Conservation (phyloP, 192 early-diverging fungal species). For the Coemansia sp. region DNA sequence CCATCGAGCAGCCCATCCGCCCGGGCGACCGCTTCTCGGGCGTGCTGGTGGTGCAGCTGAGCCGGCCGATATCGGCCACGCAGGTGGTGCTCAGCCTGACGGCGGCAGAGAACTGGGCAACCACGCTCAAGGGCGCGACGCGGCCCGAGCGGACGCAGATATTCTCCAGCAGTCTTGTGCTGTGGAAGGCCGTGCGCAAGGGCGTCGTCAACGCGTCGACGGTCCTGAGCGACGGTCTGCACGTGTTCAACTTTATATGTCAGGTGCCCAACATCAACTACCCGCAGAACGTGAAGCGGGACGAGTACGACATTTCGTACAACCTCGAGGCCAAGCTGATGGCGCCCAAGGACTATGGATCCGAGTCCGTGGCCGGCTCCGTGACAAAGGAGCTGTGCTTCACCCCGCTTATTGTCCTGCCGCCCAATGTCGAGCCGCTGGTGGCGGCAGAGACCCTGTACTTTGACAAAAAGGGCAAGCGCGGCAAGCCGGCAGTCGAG, state of each 20-base stretch:
- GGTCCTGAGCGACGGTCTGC: constrained; percentile 44
- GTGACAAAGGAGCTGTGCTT: constrained; percentile 29
- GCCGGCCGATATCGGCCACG: constrained; percentile 32
- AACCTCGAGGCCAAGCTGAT: constrained; percentile 14
- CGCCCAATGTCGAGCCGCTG: constrained; percentile 13
- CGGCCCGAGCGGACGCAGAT: constrained; percentile 10
- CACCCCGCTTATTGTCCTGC: constrained; percentile 24
- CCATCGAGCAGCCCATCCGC: constrained; percentile 37
- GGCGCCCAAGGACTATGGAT: constrained; percentile 20
- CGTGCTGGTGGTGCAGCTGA: constrained; percentile 29
- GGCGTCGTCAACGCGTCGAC: constrained; percentile 28
- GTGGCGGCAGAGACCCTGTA: constrained; percentile 27
- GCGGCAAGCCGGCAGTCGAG: constrained; percentile 38
- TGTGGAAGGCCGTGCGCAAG: constrained; percentile 39
- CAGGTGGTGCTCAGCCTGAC: constrained; percentile 35
- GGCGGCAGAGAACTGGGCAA: constrained; percentile 24
- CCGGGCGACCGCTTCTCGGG: constrained; percentile 42
- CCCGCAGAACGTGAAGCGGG: constrained; percentile 26
- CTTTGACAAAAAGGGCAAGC: constrained; percentile 43
- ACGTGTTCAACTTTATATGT: constrained; percentile 44
- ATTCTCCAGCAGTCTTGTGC: constrained; percentile 12
- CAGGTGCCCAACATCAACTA: constrained; percentile 46
- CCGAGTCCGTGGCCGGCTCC: constrained; percentile 16
- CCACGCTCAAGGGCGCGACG: constrained; percentile 4
- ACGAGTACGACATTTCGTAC: constrained; percentile 29